Conservation (phyloP, 1,284 basidiomycete species). For the Apiotrichum laibachii region DNA sequence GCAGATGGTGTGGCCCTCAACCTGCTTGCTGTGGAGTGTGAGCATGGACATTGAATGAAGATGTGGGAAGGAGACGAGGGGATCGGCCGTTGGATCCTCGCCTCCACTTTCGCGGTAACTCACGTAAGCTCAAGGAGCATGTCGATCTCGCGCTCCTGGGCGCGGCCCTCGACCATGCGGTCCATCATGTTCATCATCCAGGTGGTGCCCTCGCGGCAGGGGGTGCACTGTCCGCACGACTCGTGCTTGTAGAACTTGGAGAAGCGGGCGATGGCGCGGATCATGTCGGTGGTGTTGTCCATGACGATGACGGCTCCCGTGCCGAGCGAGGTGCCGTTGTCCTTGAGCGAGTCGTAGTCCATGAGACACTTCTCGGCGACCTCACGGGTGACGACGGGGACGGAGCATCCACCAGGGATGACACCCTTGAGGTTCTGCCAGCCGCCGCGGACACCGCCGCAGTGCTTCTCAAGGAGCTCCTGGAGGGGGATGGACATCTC, state of each 20-base stretch:
- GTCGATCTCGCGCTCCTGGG: slow-evolving; percentile 90
- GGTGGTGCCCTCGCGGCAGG: slow-evolving; percentile 91
- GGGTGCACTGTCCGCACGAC: slow-evolving; percentile 97
- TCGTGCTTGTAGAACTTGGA: slow-evolving; percentile 97
- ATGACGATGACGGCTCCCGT: slow-evolving; percentile 99
- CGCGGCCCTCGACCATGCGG: slow-evolving; percentile 74
- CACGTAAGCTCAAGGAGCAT: slow-evolving; percentile 90
- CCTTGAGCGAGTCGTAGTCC: slow-evolving; percentile 98
- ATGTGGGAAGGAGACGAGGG: background rate
- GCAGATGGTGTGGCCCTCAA: slow-evolving; percentile 94
- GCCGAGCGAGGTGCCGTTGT: slow-evolving; percentile 88
- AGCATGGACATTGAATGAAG: slow-evolving; percentile 9
- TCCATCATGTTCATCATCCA: slow-evolving; percentile 99
- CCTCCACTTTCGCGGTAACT: slow-evolving; percentile 33
- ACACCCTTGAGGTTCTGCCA: slow-evolving; percentile 94
- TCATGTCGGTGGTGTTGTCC: slow-evolving; percentile 95
- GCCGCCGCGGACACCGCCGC: slow-evolving; percentile 88
- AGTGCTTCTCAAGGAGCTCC: slow-evolving; percentile 94
- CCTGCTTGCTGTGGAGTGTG: slow-evolving; percentile 69
- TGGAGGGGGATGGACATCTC: slow-evolving; percentile 97
- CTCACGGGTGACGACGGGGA: slow-evolving; percentile 85
- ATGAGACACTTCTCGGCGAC: slow-evolving; percentile 86
- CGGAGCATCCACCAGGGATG: slow-evolving; percentile 91
- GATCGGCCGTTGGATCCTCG: slow-evolving; percentile 3
- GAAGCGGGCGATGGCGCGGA: slow-evolving; percentile 89